phyloP scores from a whole-genome alignment of 192 early-diverging fungal species.

The Dispira simplex region DNA sequence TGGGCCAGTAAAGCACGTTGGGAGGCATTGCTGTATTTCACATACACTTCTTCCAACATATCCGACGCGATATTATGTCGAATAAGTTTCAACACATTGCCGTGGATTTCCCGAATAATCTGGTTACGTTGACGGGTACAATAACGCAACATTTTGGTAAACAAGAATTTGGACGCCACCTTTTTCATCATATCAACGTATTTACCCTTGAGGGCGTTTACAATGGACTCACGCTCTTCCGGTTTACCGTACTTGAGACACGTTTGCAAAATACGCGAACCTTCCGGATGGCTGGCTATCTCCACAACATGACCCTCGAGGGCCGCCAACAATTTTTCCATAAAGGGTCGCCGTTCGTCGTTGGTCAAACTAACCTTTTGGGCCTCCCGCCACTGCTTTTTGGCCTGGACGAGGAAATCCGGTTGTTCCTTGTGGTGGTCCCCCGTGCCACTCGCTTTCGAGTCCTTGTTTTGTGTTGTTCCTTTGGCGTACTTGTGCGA shows the following conservation, averaged over 20 bases:
- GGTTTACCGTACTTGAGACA: constrained; percentile 1
- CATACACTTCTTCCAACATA: not conserved
- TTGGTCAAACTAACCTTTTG: too few relatives aligned
- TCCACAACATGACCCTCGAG: too few relatives aligned
- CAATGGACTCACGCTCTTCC: not conserved
- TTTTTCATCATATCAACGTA: not conserved
- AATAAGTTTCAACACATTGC: not conserved
- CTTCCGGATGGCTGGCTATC: not conserved
- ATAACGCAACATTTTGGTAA: not conserved
- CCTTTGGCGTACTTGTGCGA: too few relatives aligned
- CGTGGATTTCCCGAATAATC: not conserved
- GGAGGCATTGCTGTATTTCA: not conserved
- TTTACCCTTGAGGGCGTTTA: not conserved
- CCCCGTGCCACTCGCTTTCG: too few relatives aligned
- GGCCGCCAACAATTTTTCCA: too few relatives aligned
- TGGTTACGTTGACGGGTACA: not conserved
- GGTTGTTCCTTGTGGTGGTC: too few relatives aligned
- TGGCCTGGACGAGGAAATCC: too few relatives aligned
- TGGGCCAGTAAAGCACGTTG: not conserved
- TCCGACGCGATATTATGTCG: not conserved
- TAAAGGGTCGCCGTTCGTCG: too few relatives aligned
- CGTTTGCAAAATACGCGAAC: not conserved
- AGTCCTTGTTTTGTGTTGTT: too few relatives aligned
- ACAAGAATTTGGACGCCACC: not conserved
- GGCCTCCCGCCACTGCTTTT: too few relatives aligned